Evolutionary conservation across 169 alveolate species (phyloP).

Genomic region (Cryptosporidium ryanae): DNA sequence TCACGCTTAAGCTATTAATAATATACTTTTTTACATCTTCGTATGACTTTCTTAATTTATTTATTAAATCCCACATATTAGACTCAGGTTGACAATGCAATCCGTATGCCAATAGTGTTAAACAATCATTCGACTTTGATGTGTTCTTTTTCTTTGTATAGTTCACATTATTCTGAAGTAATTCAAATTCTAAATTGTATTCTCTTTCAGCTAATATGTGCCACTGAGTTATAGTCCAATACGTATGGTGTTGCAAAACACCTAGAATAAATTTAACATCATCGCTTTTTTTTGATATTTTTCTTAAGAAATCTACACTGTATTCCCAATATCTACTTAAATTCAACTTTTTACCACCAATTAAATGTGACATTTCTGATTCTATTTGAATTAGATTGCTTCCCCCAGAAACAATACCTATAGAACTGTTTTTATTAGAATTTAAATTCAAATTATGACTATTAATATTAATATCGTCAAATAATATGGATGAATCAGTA

Average conservation of each 20-base stretch:
- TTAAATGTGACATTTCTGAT: background rate
- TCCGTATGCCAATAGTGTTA: conserved; percentile 50
- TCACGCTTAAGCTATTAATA: background rate
- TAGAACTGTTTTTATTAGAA: background rate
- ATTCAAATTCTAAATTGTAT: conserved; percentile 65
- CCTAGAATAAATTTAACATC: conserved; percentile 48
- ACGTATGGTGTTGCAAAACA: conserved; percentile 67
- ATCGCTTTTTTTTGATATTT: conserved; percentile 24
- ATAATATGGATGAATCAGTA: background rate
- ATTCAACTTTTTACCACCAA: conserved; percentile 6
- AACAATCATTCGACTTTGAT: background rate
- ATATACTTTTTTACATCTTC: background rate
- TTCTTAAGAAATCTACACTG: conserved; percentile 40
- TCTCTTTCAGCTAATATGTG: conserved; percentile 69
- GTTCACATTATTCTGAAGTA: conserved; percentile 27
- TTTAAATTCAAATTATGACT: background rate
- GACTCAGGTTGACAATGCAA: conserved; percentile 52
- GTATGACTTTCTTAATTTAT: background rate
- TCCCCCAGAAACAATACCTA: background rate
- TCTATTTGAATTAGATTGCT: background rate
- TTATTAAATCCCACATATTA: conserved; percentile 44
- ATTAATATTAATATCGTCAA: conserved; percentile 2
- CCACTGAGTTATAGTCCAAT: conserved; percentile 69
- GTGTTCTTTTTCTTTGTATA: background rate
- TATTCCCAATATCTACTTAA: conserved; percentile 61